phyloP scores from a whole-genome alignment of 75 land plant species.

The Selaginella moellendorffii region DNA sequence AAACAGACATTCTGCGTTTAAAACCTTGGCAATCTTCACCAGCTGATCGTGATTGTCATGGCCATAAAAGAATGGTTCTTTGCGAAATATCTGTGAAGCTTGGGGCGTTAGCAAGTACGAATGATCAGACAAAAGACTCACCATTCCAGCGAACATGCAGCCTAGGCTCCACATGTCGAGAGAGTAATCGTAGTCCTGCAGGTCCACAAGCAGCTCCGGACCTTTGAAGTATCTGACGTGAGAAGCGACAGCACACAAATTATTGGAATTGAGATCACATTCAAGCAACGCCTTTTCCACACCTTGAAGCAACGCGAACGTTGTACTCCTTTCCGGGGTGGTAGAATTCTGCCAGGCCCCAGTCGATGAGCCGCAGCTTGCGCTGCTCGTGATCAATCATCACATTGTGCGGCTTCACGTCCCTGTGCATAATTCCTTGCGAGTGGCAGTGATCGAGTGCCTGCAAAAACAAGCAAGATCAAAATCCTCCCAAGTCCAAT shows the following conservation, averaged over 20 bases:
- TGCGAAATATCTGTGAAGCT: conserved; percentile 89
- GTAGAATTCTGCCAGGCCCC: conserved; percentile 80
- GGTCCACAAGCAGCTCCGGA: conserved; percentile 72
- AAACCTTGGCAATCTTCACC: conserved; percentile 87
- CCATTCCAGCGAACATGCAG: conserved; percentile 99
- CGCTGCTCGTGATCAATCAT: conserved; percentile 82
- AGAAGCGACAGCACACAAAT: too few species aligned
- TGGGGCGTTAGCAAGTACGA: too few species aligned
- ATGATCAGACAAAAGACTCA: conserved; percentile 24
- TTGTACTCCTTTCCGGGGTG: conserved; percentile 68
- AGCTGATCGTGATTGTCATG: conserved; percentile 91
- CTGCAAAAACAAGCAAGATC: conserved; percentile 19
- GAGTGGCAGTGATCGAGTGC: conserved; percentile 80
- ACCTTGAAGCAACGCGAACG: conserved; percentile 83
- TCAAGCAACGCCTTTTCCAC: too few species aligned
- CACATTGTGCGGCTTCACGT: conserved; percentile 87
- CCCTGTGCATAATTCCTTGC: conserved; percentile 86
- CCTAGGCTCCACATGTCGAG: conserved; percentile 98
- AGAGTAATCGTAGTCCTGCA: conserved; percentile 91
- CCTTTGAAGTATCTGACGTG: conserved; percentile 71
- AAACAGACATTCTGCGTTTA: too few species aligned
- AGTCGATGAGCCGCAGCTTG: conserved; percentile 64
- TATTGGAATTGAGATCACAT: too few species aligned
- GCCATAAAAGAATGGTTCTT: conserved; percentile 94
- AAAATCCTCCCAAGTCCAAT: neutral